These are phyloP conservation scores for Penicillium verrucosum DNA, from an alignment of 2,329 filamentous ascomycete species.

Conservation along the genomic window DNA sequence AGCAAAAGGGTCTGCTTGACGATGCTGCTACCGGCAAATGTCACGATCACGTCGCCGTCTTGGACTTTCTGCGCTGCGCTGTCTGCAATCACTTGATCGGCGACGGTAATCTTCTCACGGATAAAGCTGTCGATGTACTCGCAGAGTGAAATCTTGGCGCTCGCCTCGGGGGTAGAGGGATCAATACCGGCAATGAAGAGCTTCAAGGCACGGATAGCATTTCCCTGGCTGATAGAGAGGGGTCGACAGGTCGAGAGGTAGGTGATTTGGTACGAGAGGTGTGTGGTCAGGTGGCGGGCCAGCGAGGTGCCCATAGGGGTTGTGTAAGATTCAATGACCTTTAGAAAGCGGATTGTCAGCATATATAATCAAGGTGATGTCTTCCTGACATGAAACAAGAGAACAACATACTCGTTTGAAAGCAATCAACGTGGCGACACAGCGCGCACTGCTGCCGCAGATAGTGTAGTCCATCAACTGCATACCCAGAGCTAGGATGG, in stretches of 20 bases:
- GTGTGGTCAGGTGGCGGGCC: constrained; percentile 83
- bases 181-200: constrained; percentile 87
- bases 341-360: constrained; percentile 20
- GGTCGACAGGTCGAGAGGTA: constrained; percentile 92
- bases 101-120: constrained; percentile 81
- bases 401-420: constrained; percentile 70
- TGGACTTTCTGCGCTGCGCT: constrained; percentile 72
- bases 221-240: constrained; percentile 94
- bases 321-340: constrained; percentile 91
- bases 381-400: background rate
- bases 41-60: constrained; percentile 77
- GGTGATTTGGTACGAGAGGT: constrained; percentile 92
- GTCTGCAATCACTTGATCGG: constrained; percentile 78
- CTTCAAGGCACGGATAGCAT: constrained; percentile 92
- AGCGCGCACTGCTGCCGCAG: constrained; percentile 82
- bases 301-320: constrained; percentile 82
- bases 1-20: constrained; percentile 77
- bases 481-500: constrained; percentile 78
- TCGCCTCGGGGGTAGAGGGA: constrained; percentile 74
- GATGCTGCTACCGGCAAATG: constrained; percentile 80
- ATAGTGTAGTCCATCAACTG: constrained; percentile 87
- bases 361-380: background rate
- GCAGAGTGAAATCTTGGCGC: constrained; percentile 75
- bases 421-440: constrained; percentile 80
- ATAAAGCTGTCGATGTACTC: constrained; percentile 86